Conservation (phyloP, 305 asterid species). For the Caryopteris hybrid region DNA sequence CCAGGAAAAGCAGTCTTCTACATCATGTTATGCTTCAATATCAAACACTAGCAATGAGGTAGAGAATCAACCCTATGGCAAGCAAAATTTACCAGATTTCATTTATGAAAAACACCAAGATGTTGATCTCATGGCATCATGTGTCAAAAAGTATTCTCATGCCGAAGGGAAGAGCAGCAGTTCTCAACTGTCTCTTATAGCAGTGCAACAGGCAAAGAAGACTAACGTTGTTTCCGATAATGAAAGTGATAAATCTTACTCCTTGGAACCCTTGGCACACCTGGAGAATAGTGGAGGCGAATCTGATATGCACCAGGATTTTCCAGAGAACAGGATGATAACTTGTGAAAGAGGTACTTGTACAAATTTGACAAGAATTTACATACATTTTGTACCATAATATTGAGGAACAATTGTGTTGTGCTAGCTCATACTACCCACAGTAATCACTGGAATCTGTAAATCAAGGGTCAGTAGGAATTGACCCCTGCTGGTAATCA, state of each 20-base stretch:
- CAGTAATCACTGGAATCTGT: neutral
- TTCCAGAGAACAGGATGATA: conserved; percentile 5
- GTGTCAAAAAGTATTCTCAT: conserved; percentile 1
- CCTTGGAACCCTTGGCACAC: neutral
- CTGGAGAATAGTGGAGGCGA: conserved; percentile 5
- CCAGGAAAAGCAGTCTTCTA: conserved; percentile 16
- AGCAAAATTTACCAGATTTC: conserved; percentile 13
- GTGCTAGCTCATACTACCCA: neutral
- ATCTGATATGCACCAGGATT: neutral
- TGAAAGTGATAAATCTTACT: conserved; percentile 13
- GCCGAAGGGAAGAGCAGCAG: conserved; percentile 16
- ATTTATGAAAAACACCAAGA: neutral
- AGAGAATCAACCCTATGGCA: conserved; percentile 16
- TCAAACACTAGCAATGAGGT: neutral
- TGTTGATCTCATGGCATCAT: neutral
- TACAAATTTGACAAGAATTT: neutral
- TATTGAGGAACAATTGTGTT: neutral
- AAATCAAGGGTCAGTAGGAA: neutral
- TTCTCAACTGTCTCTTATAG: conserved; percentile 14
- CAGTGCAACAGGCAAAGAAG: conserved; percentile 8
- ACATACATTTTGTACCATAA: neutral
- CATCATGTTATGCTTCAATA: neutral
- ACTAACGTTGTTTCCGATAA: conserved; percentile 12
- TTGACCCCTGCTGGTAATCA: too few species aligned
- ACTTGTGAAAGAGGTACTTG: neutral